Base-by-base conservation (phyloP, 1,139 yeast species). In the Nakaseomyces uthaithaninus region DNA sequence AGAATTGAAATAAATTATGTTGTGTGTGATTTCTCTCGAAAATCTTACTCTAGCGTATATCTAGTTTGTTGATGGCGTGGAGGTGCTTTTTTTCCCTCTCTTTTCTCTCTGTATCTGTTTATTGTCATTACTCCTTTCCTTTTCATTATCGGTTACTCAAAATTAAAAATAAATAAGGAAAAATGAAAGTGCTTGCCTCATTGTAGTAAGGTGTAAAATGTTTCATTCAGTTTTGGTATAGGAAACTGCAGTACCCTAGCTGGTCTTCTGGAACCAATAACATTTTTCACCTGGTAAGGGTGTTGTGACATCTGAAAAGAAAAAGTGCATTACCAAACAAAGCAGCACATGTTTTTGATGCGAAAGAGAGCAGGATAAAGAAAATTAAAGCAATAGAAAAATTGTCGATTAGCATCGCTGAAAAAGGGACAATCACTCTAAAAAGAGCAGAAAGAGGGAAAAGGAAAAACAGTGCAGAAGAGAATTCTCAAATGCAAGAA, bases 281-380 rank as follows among this genome's bases (percentile, higher is more conserved):
- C 30, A 14, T 12, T 18, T 27, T 27, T 27, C 30, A 4, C n/a
- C n/a, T n/a, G n/a, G 30, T 5, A 8, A 6, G 17, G 30, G 17
- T 27, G 30, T 18, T 27, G 30, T 18, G 30, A 27, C 16, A 27
- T 27, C n/a, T 5, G n/a, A 27, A 27, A 27, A 27, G 30, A 27
- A 27, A 27, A 27, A 18, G 6, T 11, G n/a, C n/a, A n/a, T n/a
- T n/a, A n/a, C n/a, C n/a, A n/a, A n/a, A n/a, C n/a, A n/a, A n/a
- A n/a, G n/a, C n/a, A n/a, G n/a, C n/a, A n/a, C n/a, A n/a, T n/a
- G n/a, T n/a, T n/a, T n/a, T n/a, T n/a, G n/a, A n/a, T n/a, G n/a
- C n/a, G n/a, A n/a, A n/a, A n/a, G n/a, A n/a, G n/a, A n/a, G n/a
- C n/a, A n/a, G n/a, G n/a, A n/a, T n/a, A n/a, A n/a, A n/a, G n/a